Evolutionary conservation across 2,329 filamentous ascomycete genomes (phyloP).

Genomic region (Colletotrichum simmondsii): DNA sequence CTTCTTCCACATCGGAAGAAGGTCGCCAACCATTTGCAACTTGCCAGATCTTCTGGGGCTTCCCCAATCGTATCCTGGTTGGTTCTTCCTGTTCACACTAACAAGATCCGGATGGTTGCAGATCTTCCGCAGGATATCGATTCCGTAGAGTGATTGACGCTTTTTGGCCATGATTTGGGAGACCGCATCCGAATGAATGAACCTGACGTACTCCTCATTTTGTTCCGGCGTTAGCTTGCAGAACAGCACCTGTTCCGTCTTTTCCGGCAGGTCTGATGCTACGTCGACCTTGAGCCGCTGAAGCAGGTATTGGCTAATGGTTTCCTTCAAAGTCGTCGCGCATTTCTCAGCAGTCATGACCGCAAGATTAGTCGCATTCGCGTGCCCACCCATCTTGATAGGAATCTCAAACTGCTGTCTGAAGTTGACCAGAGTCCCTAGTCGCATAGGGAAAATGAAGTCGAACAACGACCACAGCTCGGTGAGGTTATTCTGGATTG

Average conservation of each 20-base stretch:
- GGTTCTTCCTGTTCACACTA: conserved; percentile 67
- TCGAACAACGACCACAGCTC: conserved; percentile 98
- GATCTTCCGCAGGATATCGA: conserved; percentile 93
- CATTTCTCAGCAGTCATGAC: conserved; percentile 95
- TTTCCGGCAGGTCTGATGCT: conserved; percentile 91
- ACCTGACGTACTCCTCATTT: conserved; percentile 81
- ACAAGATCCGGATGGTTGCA: conserved; percentile 96
- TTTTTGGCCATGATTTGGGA: conserved; percentile 80
- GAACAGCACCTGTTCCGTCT: conserved; percentile 95
- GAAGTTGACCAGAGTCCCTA: conserved; percentile 92
- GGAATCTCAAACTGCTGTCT: conserved; percentile 92
- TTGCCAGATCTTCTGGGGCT: conserved; percentile 86
- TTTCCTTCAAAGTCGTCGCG: conserved; percentile 91
- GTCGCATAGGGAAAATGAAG: conserved; percentile 95
- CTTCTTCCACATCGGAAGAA: conserved; percentile 89
- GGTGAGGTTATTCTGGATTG: conserved; percentile 95
- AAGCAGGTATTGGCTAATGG: conserved; percentile 91
- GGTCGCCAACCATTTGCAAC: conserved; percentile 91
- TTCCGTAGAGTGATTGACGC: conserved; percentile 85
- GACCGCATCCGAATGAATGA: conserved; percentile 86
- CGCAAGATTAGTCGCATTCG: conserved; percentile 92
- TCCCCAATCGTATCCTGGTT: conserved; percentile 81
- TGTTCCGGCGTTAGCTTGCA: conserved; percentile 89
- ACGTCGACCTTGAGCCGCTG: conserved; percentile 95
- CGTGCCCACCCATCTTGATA: conserved; percentile 92